Evolutionary conservation across 2,329 filamentous ascomycete species (phyloP).

Genomic region (Fusarium gaditjirri): DNA sequence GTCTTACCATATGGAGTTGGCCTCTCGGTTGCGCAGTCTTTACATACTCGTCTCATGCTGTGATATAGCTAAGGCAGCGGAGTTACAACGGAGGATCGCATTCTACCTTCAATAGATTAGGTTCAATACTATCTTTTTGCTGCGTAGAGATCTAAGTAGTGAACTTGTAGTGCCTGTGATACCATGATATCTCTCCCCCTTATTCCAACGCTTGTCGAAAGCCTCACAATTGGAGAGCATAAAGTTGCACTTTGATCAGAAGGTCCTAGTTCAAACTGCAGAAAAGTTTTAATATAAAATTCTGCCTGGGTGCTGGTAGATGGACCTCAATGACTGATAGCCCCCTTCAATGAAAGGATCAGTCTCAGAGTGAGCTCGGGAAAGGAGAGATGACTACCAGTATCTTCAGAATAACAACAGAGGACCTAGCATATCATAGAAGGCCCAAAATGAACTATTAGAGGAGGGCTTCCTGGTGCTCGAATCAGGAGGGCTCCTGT

Average conservation of each 20-base stretch:
- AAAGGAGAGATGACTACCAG: no score
- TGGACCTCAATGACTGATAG: background rate
- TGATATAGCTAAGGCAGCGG: background rate
- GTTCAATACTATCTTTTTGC: background rate
- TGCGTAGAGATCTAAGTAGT: background rate
- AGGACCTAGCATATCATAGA: no score
- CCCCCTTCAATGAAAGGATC: background rate
- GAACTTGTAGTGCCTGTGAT: background rate
- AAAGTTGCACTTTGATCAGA: background rate
- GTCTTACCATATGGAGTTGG: background rate
- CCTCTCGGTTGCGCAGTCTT: background rate
- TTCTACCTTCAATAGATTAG: background rate
- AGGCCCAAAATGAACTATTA: no score
- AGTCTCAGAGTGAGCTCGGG: background rate
- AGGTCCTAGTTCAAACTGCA: background rate
- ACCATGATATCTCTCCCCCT: background rate
- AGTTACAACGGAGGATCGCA: background rate
- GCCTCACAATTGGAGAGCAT: background rate
- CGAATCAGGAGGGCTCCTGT: no score
- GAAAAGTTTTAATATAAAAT: background rate
- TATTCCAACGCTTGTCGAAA: background rate
- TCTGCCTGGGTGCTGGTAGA: background rate
- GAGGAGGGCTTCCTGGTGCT: no score
- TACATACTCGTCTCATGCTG: background rate
- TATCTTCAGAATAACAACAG: no score